phyloP scores from a whole-genome alignment of 768 basidiomycete genomes.

The Suillus weaverae region DNA sequence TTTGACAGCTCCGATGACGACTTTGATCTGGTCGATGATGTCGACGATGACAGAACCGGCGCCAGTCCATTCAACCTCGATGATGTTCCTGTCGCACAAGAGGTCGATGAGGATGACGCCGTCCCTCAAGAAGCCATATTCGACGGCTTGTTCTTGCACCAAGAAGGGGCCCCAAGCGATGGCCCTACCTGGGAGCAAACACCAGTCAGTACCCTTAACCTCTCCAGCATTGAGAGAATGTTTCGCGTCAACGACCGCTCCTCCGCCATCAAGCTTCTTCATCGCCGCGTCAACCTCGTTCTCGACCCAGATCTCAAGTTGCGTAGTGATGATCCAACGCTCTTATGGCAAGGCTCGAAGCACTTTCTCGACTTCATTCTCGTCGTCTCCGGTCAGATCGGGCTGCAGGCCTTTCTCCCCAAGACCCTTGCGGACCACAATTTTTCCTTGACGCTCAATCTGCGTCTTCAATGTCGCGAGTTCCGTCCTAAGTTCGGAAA shows the following conservation, averaged over 20 bases:
- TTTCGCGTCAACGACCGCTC: not conserved
- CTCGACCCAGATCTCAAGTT: not conserved
- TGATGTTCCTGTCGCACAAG: not conserved
- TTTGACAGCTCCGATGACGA: no score
- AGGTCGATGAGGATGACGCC: not conserved
- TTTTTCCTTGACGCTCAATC: not conserved
- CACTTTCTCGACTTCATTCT: not conserved
- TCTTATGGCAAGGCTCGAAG: not conserved
- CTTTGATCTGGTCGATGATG: no score
- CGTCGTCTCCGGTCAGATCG: accelerated
- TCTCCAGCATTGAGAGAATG: not conserved
- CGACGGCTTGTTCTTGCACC: not conserved
- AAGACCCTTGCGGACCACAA: not conserved
- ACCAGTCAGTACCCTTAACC: accelerated
- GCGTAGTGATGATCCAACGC: not conserved
- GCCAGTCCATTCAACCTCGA: not conserved
- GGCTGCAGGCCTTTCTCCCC: not conserved
- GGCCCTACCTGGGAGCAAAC: not conserved
- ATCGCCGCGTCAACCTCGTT: not conserved
- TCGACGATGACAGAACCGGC: accelerated
- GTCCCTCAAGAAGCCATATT: not conserved
- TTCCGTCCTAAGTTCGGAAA: not conserved
- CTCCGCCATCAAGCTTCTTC: not conserved
- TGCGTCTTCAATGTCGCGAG: not conserved
- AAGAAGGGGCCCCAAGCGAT: not conserved